These are phyloP conservation scores for Lactarius psammicola DNA, from an alignment of 768 basidiomycete genomes.

Conservation along the genomic window DNA sequence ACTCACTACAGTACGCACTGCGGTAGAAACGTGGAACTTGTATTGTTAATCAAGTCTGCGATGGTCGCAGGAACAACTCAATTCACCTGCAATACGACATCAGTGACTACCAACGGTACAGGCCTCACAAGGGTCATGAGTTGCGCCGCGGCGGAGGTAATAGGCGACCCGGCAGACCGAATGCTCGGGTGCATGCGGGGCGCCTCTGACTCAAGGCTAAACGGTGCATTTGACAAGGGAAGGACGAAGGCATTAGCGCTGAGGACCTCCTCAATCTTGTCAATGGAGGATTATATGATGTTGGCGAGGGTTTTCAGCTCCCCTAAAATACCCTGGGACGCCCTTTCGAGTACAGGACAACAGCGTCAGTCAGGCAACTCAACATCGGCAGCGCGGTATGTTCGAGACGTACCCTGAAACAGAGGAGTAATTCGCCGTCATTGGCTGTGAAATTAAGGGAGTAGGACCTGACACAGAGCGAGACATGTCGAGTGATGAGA, in stretches of 20 bases:
- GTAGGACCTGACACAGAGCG: neutral
- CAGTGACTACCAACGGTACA: neutral
- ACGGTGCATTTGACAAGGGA: neutral
- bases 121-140: neutral
- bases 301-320: slow-evolving; percentile 1
- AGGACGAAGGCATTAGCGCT: neutral
- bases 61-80: neutral
- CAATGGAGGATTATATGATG: slow-evolving; percentile 6
- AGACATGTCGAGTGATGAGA: neutral
- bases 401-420: neutral
- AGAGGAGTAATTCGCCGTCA: neutral
- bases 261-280: neutral
- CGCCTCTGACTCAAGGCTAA: neutral
- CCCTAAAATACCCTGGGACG: neutral
- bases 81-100: neutral
- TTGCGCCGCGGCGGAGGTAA: neutral
- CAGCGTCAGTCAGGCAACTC: neutral
- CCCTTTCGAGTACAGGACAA: neutral
- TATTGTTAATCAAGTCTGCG: neutral
- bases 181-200: neutral
- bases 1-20: neutral
- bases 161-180: neutral
- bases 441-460: neutral
- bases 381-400: neutral
- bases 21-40: neutral